Percentiles rank a stretch among this genome's conserved stretches.
phyloP scores from a whole-genome alignment of 768 basidiomycete species.

The Piloderma croceum region DNA sequence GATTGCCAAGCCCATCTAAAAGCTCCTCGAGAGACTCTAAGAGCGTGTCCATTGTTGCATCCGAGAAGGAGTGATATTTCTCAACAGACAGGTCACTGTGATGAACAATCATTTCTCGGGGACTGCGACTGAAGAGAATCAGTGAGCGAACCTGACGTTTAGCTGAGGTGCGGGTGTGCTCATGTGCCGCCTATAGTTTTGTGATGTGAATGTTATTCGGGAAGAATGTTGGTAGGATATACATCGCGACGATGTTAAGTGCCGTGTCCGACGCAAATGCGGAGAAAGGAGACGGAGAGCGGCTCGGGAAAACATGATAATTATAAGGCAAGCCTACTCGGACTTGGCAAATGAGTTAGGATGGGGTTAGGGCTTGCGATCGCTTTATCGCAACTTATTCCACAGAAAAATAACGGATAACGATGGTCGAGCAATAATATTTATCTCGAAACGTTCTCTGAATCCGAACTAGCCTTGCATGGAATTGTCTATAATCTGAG shows the following conservation, averaged over 20 bases:
- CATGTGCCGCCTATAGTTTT: slow-evolving; percentile 5
- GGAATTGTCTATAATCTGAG: background rate
- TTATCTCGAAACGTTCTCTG: too few relatives aligned
- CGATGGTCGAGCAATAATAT: background rate
- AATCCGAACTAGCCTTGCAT: too few relatives aligned
- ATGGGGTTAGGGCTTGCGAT: background rate
- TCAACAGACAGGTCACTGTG: slow-evolving; percentile 51
- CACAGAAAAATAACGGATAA: too few relatives aligned
- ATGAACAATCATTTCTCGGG: background rate
- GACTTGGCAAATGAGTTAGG: background rate
- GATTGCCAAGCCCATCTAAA: slow-evolving; percentile 52
- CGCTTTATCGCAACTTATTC: background rate
- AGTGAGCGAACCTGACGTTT: slow-evolving; percentile 41
- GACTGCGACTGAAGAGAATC: background rate
- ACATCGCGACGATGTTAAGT: background rate
- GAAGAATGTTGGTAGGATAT: background rate
- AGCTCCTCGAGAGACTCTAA: slow-evolving; percentile 71
- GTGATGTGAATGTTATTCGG: background rate
- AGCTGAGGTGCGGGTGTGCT: slow-evolving; percentile 55
- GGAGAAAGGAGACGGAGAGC: background rate
- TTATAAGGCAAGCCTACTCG: background rate
- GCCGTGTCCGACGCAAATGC: background rate
- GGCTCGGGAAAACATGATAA: background rate
- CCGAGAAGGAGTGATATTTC: slow-evolving; percentile 66
- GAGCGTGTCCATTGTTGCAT: slow-evolving; percentile 70